These are phyloP conservation scores for Capsella bursapastoris DNA, from an alignment of 345 rosid genomes.

Conservation along the genomic window DNA sequence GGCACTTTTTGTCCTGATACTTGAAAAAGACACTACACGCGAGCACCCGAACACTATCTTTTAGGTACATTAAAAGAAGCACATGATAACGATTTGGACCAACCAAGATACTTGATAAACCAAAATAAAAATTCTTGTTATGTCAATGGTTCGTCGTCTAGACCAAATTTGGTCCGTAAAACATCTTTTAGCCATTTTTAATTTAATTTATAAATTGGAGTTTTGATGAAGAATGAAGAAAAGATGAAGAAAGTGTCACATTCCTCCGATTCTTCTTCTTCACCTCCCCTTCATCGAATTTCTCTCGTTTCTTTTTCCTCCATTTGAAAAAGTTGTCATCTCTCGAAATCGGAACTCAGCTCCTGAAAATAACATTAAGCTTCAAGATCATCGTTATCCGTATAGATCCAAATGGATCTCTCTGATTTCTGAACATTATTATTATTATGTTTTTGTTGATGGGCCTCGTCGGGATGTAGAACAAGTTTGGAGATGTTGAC, in stretches of 20 bases:
- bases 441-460: background rate
- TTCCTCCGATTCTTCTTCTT: constrained; percentile 43
- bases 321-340: background rate
- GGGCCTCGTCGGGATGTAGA: constrained; percentile 40
- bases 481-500: constrained; percentile 62
- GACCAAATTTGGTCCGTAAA: too few species aligned
- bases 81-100: too few species aligned
- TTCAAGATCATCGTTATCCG: constrained; percentile 4
- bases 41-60: too few species aligned
- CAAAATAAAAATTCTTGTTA: too few species aligned
- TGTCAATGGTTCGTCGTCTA: too few species aligned
- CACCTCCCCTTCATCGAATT: constrained; percentile 47
- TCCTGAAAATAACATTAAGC: constrained; percentile 12
- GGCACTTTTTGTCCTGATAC: background rate
- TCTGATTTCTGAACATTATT: background rate
- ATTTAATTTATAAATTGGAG: background rate
- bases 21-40: background rate
- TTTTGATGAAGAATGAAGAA: constrained; percentile 2
- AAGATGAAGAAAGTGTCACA: constrained; percentile 39
- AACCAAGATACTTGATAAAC: too few species aligned
- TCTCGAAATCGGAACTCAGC: constrained; percentile 25
- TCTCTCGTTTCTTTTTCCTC: constrained; percentile 19
- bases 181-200: too few species aligned
- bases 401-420: constrained; percentile 25
- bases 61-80: too few species aligned